Base-by-base conservation (phyloP, 2,329 filamentous ascomycete genomes). In the Dryadomyces sulphureus region DNA sequence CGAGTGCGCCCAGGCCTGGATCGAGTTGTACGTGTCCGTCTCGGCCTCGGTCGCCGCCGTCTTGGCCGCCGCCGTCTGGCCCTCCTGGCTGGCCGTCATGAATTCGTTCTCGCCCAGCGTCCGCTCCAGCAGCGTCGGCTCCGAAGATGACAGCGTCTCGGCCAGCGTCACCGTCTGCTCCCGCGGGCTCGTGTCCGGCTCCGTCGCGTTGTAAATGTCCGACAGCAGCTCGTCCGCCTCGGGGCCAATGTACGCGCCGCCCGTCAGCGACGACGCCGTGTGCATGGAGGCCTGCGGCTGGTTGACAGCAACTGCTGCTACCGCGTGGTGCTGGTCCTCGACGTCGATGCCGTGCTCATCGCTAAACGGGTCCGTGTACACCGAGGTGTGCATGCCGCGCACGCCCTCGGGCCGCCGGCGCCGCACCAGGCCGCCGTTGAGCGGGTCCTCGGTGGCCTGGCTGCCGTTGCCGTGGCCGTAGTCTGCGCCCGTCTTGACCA, bases 1-100 rank as follows among this genome's bases (percentile, higher is more conserved):
- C 48, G 67, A 62, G 52, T 77, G 69, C 1, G 77, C 76, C 77
- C 77, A 81, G 0, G 77, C 77, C 55, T 81, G 75, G 52, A 81
- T 80, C 1, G 74, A 77, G 40, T 71, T 70, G 55, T 72, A 79
- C 1, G 72, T 68, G 14, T 71, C 67, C 2, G 71, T 75, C 38
- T 70, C 69, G 54, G 72, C 78, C 4, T 19, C 22, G 8, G 38
- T 9, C 16, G 20, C 4, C 30, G 19, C 17, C 25, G 24, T 7
- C 27, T 32, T 19, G 20, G 17, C 22, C 22, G 7, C 39, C 16
- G 2, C 69, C 66, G n/a, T 70, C 66, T 58, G 59, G 46, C 68
- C 62, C 3, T 69, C 64, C 52, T 72, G 65, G 38, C 69, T 66
- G 8, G 71, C 68, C 0, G 72, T 71, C 63, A 73, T 68, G 59